Evolutionary conservation across 2,329 filamentous ascomycete species (phyloP).

Genomic region (Monilinia laxa): DNA sequence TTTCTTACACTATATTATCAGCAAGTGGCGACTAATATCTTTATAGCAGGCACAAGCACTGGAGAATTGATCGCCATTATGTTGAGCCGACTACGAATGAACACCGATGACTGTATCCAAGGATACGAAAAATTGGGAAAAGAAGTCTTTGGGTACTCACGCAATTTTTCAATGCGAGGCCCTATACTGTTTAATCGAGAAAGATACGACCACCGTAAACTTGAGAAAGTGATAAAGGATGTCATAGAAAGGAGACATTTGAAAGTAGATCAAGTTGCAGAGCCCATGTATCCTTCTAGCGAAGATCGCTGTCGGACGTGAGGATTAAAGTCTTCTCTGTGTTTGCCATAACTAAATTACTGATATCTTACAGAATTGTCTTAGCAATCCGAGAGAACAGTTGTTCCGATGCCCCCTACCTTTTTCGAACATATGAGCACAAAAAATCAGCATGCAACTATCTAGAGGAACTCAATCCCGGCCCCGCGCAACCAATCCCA

Average conservation of each 20-base stretch:
- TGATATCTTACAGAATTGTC: neutral
- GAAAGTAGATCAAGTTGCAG: constrained; percentile 1
- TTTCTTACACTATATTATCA: neutral
- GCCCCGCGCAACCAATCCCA: no score
- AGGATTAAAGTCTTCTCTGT: neutral
- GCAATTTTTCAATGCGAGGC: neutral
- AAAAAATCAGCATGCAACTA: neutral
- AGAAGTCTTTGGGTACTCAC: constrained; percentile 15
- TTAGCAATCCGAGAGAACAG: neutral
- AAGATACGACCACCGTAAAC: constrained; percentile 13
- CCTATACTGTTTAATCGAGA: constrained; percentile 16
- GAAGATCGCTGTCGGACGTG: constrained; percentile 6
- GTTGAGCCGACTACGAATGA: constrained; percentile 22
- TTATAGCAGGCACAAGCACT: constrained; percentile 3
- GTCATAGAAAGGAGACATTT: constrained; percentile 5
- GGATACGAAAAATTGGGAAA: constrained; percentile 14
- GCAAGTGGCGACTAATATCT: neutral
- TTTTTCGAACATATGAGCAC: constrained; percentile 12
- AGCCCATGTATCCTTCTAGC: neutral
- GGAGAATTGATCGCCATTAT: constrained; percentile 23
- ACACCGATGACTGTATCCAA: constrained; percentile 20
- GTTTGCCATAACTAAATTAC: neutral
- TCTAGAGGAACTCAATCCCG: neutral
- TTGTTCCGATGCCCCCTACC: neutral
- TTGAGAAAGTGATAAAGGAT: constrained; percentile 19